Evolutionary conservation across 139 green algal genomes (phyloP).

Genomic region (Chlorella sp.): DNA sequence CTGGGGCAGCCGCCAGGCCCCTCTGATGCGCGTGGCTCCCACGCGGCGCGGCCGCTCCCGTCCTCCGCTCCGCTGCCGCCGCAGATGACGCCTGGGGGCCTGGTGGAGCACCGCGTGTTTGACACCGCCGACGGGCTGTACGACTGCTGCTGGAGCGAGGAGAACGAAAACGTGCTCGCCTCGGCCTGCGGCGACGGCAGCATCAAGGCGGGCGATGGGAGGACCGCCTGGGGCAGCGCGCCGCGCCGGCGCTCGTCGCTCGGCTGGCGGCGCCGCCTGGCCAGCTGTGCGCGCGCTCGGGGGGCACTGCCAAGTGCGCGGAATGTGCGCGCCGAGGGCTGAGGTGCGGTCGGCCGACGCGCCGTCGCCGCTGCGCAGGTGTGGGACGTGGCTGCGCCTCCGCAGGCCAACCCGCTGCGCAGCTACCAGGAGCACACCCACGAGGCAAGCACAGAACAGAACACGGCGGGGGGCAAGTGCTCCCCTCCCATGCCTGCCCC

Average conservation of each 20-base stretch:
- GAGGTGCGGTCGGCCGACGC: no score
- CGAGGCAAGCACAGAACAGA: constrained; percentile 85
- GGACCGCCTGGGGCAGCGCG: no score
- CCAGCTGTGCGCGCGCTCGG: no score
- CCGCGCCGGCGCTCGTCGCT: no score
- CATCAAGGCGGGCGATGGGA: constrained; percentile 88
- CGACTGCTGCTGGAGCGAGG: constrained; percentile 96
- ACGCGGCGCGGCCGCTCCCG: not conserved
- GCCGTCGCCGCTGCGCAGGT: constrained; percentile 19
- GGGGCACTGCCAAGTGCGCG: not conserved
- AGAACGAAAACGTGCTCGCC: constrained; percentile 93
- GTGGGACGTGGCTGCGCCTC: constrained; percentile 82
- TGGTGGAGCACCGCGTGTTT: constrained; percentile 81
- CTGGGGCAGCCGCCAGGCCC: not conserved
- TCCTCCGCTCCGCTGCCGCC: no score
- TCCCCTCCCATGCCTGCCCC: no score
- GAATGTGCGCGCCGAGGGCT: constrained; percentile 1
- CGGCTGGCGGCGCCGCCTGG: no score
- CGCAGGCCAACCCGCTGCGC: constrained; percentile 84
- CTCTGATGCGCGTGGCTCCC: not conserved
- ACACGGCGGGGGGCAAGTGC: no score
- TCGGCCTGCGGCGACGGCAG: constrained; percentile 90
- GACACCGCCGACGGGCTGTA: constrained; percentile 97
- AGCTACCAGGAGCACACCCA: constrained; percentile 88
- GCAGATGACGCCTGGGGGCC: constrained; percentile 71